phyloP scores from a whole-genome alignment of 2,329 filamentous ascomycete genomes.

The Cercospora janseana region DNA sequence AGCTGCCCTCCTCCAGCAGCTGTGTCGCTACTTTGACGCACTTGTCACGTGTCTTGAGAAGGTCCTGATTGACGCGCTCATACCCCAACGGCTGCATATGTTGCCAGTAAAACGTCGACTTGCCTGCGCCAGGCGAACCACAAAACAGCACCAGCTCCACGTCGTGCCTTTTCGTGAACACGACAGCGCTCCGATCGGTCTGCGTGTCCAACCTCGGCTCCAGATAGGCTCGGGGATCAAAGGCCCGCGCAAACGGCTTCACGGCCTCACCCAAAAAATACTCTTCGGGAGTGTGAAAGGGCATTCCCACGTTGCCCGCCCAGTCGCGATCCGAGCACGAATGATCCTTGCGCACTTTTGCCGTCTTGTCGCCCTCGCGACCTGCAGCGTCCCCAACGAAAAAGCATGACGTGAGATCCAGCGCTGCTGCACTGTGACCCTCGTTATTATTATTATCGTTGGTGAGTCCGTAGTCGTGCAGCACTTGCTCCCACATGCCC shows the following conservation, averaged over 20 bases:
- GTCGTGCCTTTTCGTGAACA: conserved; percentile 60
- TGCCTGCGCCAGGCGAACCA: conserved; percentile 84
- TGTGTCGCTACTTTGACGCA: conserved; percentile 70
- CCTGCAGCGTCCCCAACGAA: conserved; percentile 86
- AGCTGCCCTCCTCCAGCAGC: conserved; percentile 59
- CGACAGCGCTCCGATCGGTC: conserved; percentile 35
- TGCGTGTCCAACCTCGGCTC: conserved; percentile 27
- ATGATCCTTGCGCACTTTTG: conserved; percentile 54
- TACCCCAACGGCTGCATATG: conserved; percentile 76
- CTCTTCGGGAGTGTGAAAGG: conserved; percentile 85
- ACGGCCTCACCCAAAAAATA: conserved; percentile 73
- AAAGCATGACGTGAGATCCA: conserved; percentile 71
- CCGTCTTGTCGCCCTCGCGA: conserved; percentile 44
- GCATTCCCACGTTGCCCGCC: conserved; percentile 77
- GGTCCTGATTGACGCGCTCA: conserved; percentile 85
- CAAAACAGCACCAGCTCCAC: conserved; percentile 81
- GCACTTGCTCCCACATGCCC: conserved; percentile 80
- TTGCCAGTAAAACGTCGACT: conserved; percentile 85
- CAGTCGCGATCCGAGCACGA: conserved; percentile 68
- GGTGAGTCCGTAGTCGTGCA: conserved; percentile 52
- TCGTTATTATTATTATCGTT: too few species aligned
- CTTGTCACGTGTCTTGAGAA: conserved; percentile 68
- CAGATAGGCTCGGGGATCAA: conserved; percentile 66
- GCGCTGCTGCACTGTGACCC: conserved; percentile 50
- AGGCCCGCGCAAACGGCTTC: conserved; percentile 64